Evolutionary conservation across 441 rosid species (phyloP).

Genomic region (Gossypium gossypioides): DNA sequence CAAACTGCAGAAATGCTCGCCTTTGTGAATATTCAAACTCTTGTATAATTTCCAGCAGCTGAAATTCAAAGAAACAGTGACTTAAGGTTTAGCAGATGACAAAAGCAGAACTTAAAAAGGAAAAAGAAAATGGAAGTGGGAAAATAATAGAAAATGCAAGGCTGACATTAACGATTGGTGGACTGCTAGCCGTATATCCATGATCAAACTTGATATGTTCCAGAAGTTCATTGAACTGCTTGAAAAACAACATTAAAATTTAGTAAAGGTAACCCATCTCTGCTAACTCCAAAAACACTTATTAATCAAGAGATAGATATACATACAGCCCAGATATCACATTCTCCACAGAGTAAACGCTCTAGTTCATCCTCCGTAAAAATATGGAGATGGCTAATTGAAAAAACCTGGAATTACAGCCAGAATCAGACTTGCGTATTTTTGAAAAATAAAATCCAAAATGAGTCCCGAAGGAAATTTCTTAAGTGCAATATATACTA

Average conservation of each 20-base stretch:
- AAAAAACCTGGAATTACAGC: conserved; percentile 56
- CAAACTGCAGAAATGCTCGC: conserved; percentile 85
- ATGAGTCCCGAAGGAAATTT: neutral
- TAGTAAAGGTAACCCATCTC: conserved; percentile 8
- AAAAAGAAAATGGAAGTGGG: neutral
- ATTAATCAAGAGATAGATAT: conserved; percentile 15
- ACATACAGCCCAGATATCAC: conserved; percentile 56
- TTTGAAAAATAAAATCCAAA: neutral
- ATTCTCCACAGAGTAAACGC: conserved; percentile 82
- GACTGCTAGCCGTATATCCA: conserved; percentile 95
- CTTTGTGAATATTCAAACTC: conserved; percentile 56
- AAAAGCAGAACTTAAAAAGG: neutral
- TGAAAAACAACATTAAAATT: conserved; percentile 10
- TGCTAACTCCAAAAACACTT: neutral
- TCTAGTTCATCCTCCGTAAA: conserved; percentile 82
- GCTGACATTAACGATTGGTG: conserved; percentile 60
- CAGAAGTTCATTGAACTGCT: conserved; percentile 68
- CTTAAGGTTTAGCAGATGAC: neutral
- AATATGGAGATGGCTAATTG: conserved; percentile 61
- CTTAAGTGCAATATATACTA: neutral
- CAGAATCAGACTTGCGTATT: neutral
- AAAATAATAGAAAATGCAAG: conserved; percentile 5
- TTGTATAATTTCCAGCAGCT: conserved; percentile 71
- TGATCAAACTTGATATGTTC: conserved; percentile 97
- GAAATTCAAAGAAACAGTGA: conserved; percentile 17